Conservation (phyloP, 2,329 filamentous ascomycete genomes). For the Knufia petricola region DNA sequence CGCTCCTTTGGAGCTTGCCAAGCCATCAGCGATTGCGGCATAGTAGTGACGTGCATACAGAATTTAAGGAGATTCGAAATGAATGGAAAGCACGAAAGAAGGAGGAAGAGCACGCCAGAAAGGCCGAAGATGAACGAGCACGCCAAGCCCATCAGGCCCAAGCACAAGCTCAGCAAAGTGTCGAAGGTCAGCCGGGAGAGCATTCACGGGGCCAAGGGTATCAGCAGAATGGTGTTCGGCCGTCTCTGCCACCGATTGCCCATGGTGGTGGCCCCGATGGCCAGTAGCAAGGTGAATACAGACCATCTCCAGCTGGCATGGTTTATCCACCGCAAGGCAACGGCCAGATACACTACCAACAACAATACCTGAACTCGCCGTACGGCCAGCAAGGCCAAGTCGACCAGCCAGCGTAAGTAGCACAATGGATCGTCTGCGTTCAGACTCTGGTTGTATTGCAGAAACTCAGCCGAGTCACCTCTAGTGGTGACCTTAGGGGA, state of each 20-base stretch:
- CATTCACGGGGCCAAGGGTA: conserved; percentile 30
- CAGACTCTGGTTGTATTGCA: conserved; percentile 1
- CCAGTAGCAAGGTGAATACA: conserved; percentile 53
- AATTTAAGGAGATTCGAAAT: conserved; percentile 98
- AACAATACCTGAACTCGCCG: conserved; percentile 42
- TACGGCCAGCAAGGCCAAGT: conserved; percentile 39
- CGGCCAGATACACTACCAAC: conserved; percentile 38
- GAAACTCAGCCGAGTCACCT: conserved; percentile 8
- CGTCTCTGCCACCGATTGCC: conserved; percentile 66
- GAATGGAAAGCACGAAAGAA: conserved; percentile 99
- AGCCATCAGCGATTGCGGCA: too few species aligned
- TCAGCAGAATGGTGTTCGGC: conserved; percentile 43
- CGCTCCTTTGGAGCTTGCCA: too few species aligned
- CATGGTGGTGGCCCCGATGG: conserved; percentile 50
- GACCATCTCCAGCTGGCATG: conserved; percentile 36
- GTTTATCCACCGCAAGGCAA: conserved; percentile 38
- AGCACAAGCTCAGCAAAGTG: conserved; percentile 30
- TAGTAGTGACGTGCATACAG: conserved; percentile 38
- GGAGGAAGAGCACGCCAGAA: conserved; percentile 85
- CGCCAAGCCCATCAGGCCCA: conserved; percentile 44
- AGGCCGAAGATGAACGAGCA: conserved; percentile 80
- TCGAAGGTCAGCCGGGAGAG: conserved; percentile 43
- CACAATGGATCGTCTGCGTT: neutral
- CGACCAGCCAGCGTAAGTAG: conserved; percentile 43
- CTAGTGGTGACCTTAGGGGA: neutral